A percentile compares a stretch with the other conserved stretches of the same genome.
phyloP scores from a whole-genome alignment of 805 yeast species.

The Suhomyces faveliae region DNA sequence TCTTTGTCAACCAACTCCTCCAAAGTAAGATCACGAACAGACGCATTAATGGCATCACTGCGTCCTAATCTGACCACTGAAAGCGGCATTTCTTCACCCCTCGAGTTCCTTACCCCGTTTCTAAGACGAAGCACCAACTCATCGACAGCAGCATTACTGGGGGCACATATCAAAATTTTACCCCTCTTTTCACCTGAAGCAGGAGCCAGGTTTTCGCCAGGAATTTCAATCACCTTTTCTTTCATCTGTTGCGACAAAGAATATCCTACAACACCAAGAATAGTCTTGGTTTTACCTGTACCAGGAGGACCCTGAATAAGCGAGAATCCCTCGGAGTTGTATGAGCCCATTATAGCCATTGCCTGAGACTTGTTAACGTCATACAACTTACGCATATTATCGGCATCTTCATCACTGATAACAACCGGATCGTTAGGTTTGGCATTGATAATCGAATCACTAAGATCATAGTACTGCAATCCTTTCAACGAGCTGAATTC shows the following conservation, averaged over 20 bases:
- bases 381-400: constrained; percentile 48
- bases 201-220: constrained; percentile 11
- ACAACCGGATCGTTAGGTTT: constrained; percentile 48
- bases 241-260: constrained; percentile 44
- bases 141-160: constrained; percentile 98
- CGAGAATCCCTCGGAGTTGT: constrained; percentile 70
- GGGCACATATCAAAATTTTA: constrained; percentile 89
- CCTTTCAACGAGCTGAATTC: constrained; percentile 85
- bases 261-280: constrained; percentile 85
- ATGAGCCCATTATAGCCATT: constrained; percentile 75
- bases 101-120: constrained; percentile 60
- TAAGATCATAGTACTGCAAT: constrained; percentile 74
- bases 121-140: constrained; percentile 83
- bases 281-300: constrained; percentile 92
- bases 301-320: constrained; percentile 99
- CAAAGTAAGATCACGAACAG: constrained; percentile 77
- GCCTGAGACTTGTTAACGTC: constrained; percentile 89
- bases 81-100: constrained; percentile 57
- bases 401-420: constrained; percentile 34
- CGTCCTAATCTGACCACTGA: constrained; percentile 84
- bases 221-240: constrained; percentile 18
- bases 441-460: constrained; percentile 65
- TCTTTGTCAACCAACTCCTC: constrained; percentile 80
- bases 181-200: constrained; percentile 21
- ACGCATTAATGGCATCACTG: constrained; percentile 79